Evolutionary conservation across 192 early-diverging fungal genomes (phyloP).

Genomic region (Rhizoclosmatium sp.): DNA sequence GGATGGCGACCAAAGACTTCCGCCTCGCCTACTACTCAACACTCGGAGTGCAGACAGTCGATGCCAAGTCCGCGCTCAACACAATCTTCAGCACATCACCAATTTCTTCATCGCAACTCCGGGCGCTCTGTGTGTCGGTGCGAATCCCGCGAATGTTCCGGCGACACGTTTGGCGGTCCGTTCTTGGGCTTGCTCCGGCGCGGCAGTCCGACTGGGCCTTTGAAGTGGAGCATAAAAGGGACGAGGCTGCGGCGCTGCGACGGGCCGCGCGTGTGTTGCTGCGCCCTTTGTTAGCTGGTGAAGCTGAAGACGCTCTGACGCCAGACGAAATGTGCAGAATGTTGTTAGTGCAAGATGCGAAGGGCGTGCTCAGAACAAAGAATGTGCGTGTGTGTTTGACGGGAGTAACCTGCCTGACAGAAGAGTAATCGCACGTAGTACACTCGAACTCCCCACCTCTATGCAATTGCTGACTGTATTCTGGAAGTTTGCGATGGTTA

Average conservation of each 20-base stretch:
- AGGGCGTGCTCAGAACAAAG: not conserved
- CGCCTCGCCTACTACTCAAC: conserved; percentile 50
- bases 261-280: conserved; percentile 25
- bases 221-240: conserved; percentile 35
- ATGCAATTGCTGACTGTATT: conserved; percentile 45
- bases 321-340: not conserved
- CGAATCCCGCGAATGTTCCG: conserved; percentile 26
- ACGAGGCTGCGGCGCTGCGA: conserved; percentile 42
- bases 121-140: conserved; percentile 4
- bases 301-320: not conserved
- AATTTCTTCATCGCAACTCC: conserved; percentile 43
- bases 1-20: conserved; percentile 40
- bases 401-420: no score
- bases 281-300: not conserved
- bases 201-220: conserved; percentile 45
- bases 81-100: conserved; percentile 33
- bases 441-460: conserved; percentile 26
- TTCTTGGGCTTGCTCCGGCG: conserved; percentile 44
- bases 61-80: conserved; percentile 45
- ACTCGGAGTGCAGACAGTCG: conserved; percentile 50
- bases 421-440: not conserved
- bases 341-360: not conserved
- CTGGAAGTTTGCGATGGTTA: conserved; percentile 54
- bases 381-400: not conserved
- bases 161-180: conserved; percentile 43